Evolutionary conservation across 192 early-diverging fungal genomes (phyloP).

Genomic region (Coemansia sp.): DNA sequence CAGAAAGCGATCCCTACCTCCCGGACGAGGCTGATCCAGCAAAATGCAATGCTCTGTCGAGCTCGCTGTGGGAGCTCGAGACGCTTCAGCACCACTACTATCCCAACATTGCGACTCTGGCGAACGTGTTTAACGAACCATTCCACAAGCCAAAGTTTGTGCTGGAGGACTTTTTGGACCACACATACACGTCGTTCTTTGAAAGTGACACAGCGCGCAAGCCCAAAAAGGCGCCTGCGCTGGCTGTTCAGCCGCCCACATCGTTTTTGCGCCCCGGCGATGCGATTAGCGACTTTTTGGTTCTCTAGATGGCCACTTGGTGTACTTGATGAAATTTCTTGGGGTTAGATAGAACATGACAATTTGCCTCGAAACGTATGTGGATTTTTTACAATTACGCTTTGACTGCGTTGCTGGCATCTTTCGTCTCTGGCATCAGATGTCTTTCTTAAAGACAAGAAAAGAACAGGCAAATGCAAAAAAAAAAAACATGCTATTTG

Average conservation of each 20-base stretch:
- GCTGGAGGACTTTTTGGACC: conserved; percentile 96
- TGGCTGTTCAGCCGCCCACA: conserved; percentile 56
- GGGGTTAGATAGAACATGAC: background rate
- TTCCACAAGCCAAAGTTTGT: conserved; percentile 82
- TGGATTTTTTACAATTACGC: too few relatives aligned
- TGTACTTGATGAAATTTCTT: background rate
- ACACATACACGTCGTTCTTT: conserved; percentile 75
- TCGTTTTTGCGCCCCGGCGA: conserved; percentile 53
- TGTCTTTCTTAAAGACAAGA: too few relatives aligned
- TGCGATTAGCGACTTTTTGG: conserved; percentile 42
- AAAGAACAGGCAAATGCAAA: background rate
- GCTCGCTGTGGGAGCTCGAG: conserved; percentile 93
- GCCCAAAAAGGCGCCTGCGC: conserved; percentile 57
- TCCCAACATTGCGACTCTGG: conserved; percentile 79
- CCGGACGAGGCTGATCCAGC: conserved; percentile 68
- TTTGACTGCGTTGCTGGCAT: too few relatives aligned
- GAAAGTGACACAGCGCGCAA: conserved; percentile 61
- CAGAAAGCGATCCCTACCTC: conserved; percentile 33
- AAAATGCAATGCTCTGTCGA: conserved; percentile 73
- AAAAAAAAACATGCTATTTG: too few relatives aligned
- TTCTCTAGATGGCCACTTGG: background rate
- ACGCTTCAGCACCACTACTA: conserved; percentile 83
- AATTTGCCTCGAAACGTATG: too few relatives aligned
- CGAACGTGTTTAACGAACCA: conserved; percentile 79
- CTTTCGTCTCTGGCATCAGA: too few relatives aligned